Base-by-base conservation (phyloP, 2,329 filamentous ascomycete genomes). In the Delphinella strobiligena region DNA sequence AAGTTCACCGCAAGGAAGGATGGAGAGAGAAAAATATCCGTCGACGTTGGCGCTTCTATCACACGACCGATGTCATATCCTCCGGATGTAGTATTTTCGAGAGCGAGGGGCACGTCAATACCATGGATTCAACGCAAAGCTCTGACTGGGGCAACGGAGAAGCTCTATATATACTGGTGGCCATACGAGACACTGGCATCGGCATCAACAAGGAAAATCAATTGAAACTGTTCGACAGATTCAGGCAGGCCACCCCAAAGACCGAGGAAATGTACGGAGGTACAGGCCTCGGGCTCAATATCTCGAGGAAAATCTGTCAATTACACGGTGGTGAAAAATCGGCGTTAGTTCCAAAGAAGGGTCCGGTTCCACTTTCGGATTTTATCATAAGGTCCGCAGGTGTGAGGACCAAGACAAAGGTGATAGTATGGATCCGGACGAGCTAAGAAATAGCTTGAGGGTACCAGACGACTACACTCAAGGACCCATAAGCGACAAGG, bases 301-400 rank as follows among this genome's bases (percentile, higher is more conserved):
- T 68, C 36, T 62, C 61, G 5, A 57, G 64, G 12, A 59, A 66
- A 35, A 53, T 68, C 14, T 61, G 62, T 10, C 63, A 68, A 40
- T 37, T 55, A 1, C 55, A 59, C 31, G 64, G 64, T 17, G 65
- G 65, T n/a, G n/a, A 4, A 62, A 66, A 30, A 67, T 68, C 34
- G 64, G 65, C 2, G 64, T 67, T 10, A 54, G 52, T 2, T 63
- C 61, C 4, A 43, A 47, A 4, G 47, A 55, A 5, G 60, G 59
- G 1, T 41, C 57, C 22, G 55, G 55, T 9, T 61, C 57, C 9
- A 66, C 61, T 0, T 67, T 68, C 42, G 62, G 58, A 1, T 68
- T 68, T 48, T 67, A 64, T 47, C 56, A 67, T 49, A 50, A 47
- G 46, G 29, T 18, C 5, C 33, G 59, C 54, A 37, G 58, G 56